Conservation (phyloP, 495 filamentous ascomycete species). For the Aspergillus steynii region DNA sequence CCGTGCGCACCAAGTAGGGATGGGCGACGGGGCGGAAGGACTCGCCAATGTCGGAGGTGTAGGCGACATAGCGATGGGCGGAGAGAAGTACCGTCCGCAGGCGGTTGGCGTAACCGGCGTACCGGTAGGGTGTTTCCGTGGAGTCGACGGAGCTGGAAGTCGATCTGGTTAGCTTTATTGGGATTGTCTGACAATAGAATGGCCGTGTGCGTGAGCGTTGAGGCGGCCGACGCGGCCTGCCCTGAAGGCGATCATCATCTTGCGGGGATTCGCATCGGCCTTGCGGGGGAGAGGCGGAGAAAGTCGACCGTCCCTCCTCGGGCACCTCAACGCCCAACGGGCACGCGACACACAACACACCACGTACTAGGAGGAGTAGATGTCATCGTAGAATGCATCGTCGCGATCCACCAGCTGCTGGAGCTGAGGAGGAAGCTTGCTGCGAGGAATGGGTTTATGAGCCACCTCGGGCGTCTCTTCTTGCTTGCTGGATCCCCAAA, state of each 20-base stretch:
- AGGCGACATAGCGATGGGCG: slow-evolving; percentile 95
- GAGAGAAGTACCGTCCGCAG: slow-evolving; percentile 85
- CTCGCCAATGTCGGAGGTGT: slow-evolving; percentile 96
- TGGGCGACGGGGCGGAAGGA: slow-evolving; percentile 93
- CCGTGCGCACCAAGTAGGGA: slow-evolving; percentile 72
- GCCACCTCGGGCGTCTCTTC: slow-evolving; percentile 37
- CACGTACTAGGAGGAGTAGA: slow-evolving; percentile 80
- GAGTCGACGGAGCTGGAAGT: slow-evolving; percentile 68
- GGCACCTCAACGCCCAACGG: not conserved
- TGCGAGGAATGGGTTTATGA: slow-evolving; percentile 52
- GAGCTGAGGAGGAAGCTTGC: slow-evolving; percentile 65
- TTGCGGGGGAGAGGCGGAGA: slow-evolving; percentile 1
- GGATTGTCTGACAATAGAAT: slow-evolving; percentile 6
- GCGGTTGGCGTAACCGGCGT: slow-evolving; percentile 87
- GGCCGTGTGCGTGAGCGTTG: not conserved
- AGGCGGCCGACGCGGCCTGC: not conserved
- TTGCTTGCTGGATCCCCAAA: slow-evolving; percentile 34
- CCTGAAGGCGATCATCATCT: slow-evolving; percentile 1
- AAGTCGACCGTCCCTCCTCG: not conserved
- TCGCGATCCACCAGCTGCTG: slow-evolving; percentile 77
- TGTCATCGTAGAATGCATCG: slow-evolving; percentile 73
- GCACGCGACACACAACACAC: not conserved
- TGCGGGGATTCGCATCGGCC: slow-evolving; percentile 7
- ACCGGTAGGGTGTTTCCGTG: slow-evolving; percentile 82
- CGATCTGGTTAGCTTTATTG: slow-evolving; percentile 20